A percentile compares a stretch with the other conserved stretches of the same genome.
Conservation (phyloP, 2,329 filamentous ascomycete species). For the Meredithiella fracta region DNA sequence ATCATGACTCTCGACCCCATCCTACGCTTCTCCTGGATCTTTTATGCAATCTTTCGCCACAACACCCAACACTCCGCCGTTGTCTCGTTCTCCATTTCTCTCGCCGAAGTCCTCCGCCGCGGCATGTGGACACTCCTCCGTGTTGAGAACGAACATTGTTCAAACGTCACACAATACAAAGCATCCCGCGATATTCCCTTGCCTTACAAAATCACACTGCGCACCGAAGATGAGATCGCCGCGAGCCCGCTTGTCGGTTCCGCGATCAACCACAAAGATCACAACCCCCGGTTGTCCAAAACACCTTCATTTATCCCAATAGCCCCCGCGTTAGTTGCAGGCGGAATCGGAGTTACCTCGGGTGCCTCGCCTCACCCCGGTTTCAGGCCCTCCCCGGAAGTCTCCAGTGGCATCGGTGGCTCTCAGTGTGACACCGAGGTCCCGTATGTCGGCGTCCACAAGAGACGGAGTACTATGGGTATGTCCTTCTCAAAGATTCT, state of each 20-base stretch:
- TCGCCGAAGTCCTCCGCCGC: slow-evolving; percentile 68
- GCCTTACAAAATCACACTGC: slow-evolving; percentile 50
- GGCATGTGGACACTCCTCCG: slow-evolving; percentile 87
- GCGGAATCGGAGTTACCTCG: not conserved
- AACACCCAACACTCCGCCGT: slow-evolving; percentile 70
- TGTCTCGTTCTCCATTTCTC: slow-evolving; percentile 60
- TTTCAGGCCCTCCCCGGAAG: not conserved
- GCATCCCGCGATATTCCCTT: slow-evolving; percentile 76
- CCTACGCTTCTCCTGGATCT: slow-evolving; percentile 84
- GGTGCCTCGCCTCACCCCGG: not conserved
- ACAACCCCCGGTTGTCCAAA: not conserved
- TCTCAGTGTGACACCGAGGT: slow-evolving; percentile 17
- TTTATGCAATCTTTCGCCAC: slow-evolving; percentile 71
- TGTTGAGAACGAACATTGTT: slow-evolving; percentile 94
- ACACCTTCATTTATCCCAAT: not conserved
- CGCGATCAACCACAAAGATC: not conserved
- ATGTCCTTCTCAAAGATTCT: slow-evolving; percentile 45
- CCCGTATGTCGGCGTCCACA: slow-evolving; percentile 15
- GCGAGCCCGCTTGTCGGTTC: not conserved
- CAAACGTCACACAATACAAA: slow-evolving; percentile 78
- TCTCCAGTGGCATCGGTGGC: slow-evolving; percentile 12
- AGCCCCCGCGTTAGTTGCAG: not conserved
- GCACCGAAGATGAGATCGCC: slow-evolving; percentile 13
- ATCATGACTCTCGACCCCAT: slow-evolving; percentile 74
- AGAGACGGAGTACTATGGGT: slow-evolving; percentile 18